Base-by-base conservation (phyloP, 768 basidiomycete species). In the Strobilomyces confusus region DNA sequence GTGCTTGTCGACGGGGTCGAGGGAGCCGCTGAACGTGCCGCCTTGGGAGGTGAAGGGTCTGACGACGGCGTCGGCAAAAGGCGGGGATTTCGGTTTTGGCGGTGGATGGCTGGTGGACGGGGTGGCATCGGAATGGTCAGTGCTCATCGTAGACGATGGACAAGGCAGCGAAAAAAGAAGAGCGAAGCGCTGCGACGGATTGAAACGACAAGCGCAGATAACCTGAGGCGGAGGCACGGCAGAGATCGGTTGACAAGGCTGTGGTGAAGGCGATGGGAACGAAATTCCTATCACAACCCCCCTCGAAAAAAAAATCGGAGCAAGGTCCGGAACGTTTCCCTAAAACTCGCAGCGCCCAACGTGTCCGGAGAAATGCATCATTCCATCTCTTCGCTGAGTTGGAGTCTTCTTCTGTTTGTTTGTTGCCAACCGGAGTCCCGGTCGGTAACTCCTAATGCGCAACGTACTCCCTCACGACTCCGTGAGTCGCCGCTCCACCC, bases 31-130 rank as follows among this genome's bases (percentile, higher is more conserved):
- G 15, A 60, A 50, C 4, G 64, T 20, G 44, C 54, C 51, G 40
- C 65, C 69, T 25, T 69, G 63, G 0, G 67, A 64, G 0, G 69
- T 69, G 37, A 65, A 65, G 0, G 69, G 68, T 32, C 69, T 60
- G 37, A 67, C 58, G 56, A 58, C 48, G 25, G 36, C 47, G 49
- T 71, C 69, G 25, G 67, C 61, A 19, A 62, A 38, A 12, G 69
- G 69, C 1, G 63, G 67, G 6, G 54, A 57, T 19, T 42, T 55
- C 33, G 38, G 9, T 3, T 22, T 22, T 12, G 9, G n/a, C 19
- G 38, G 7, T 2, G 38, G 38, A 3, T 38, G 38, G 38, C n/a
- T 38, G 2, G 38, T 38, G 7, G 38, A 38, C 12, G 38, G 4
- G 34, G 15, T 7, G 4, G 34, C 34, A 4, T 36, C 34, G 34